phyloP scores from a whole-genome alignment of 2,329 filamentous ascomycete genomes.

The Pseudogymnoascus verrucosus region DNA sequence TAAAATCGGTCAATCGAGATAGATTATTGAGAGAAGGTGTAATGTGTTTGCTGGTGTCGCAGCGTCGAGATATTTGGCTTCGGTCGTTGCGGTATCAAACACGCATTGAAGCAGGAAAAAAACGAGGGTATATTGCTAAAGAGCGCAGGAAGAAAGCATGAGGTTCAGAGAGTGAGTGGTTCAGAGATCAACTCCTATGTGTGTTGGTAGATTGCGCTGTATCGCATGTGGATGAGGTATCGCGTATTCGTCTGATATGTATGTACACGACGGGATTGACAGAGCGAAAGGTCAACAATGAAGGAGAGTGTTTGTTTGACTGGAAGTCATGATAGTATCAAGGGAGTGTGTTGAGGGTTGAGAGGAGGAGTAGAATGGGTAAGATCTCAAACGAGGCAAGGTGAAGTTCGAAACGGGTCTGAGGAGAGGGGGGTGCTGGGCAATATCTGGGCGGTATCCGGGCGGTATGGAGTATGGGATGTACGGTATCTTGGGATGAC shows the following conservation, averaged over 20 bases:
- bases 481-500: background rate
- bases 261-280: background rate
- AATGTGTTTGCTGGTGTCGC: background rate
- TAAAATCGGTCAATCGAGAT: background rate
- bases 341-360: background rate
- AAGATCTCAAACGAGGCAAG: background rate
- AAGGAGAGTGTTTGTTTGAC: slow-evolving; percentile 6
- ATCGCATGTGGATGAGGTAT: background rate
- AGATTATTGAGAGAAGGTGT: background rate
- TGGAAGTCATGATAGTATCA: background rate
- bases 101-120: slow-evolving; percentile 4
- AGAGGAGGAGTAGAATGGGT: background rate
- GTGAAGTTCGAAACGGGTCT: slow-evolving; percentile 5
- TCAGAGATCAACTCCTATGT: slow-evolving; percentile 8
- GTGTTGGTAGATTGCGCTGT: background rate
- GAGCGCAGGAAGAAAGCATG: background rate
- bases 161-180: slow-evolving; percentile 1
- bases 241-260: background rate
- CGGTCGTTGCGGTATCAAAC: slow-evolving; percentile 3
- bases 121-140: slow-evolving; percentile 6
- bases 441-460: background rate
- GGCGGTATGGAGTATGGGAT: background rate
- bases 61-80: background rate
- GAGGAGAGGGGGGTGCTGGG: slow-evolving; percentile 2
- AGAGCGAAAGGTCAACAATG: background rate